A percentile compares a stretch with the other conserved stretches of the same genome.
Conservation (phyloP, 2,329 filamentous ascomycete species). For the Penicillium sp. region DNA sequence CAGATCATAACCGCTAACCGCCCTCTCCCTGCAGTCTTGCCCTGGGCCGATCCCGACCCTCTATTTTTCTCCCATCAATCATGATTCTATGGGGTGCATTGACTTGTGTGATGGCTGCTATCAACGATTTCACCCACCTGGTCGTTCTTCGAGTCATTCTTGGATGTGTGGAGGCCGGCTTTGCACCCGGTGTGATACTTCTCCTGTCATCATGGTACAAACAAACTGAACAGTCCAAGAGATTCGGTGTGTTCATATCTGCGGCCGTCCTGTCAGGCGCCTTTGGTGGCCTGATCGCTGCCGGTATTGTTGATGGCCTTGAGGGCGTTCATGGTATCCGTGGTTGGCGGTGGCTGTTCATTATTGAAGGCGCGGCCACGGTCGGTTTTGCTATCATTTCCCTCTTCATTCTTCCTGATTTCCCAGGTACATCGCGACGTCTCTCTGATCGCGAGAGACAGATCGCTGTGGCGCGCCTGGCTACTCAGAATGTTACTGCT, state of each 20-base stretch:
- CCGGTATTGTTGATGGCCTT: slow-evolving; percentile 42
- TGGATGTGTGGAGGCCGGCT: slow-evolving; percentile 21
- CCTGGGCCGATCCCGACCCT: slow-evolving; percentile 43
- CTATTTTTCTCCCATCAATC: slow-evolving; percentile 44
- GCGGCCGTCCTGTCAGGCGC: slow-evolving; percentile 50
- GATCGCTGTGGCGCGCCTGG: slow-evolving; percentile 21
- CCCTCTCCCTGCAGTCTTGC: slow-evolving; percentile 28
- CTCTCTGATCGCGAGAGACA: slow-evolving; percentile 27
- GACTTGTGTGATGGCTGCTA: slow-evolving; percentile 45
- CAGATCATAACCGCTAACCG: background rate
- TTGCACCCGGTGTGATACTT: slow-evolving; percentile 21
- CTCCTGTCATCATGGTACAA: slow-evolving; percentile 53
- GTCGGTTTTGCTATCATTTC: slow-evolving; percentile 39
- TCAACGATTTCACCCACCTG: slow-evolving; percentile 42
- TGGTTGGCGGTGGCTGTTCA: slow-evolving; percentile 49
- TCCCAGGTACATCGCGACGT: slow-evolving; percentile 40
- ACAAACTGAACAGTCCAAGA: slow-evolving; percentile 49
- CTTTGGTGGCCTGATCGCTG: slow-evolving; percentile 46
- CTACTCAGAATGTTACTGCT: slow-evolving; percentile 14
- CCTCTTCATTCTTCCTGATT: slow-evolving; percentile 44
- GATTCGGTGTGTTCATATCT: slow-evolving; percentile 52
- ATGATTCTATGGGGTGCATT: slow-evolving; percentile 49
- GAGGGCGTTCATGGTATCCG: slow-evolving; percentile 40
- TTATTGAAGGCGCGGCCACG: slow-evolving; percentile 40
- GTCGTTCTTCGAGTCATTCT: slow-evolving; percentile 35